phyloP scores from a whole-genome alignment of 1,284 basidiomycete genomes.

The Phellopilus nigrolimitatus region DNA sequence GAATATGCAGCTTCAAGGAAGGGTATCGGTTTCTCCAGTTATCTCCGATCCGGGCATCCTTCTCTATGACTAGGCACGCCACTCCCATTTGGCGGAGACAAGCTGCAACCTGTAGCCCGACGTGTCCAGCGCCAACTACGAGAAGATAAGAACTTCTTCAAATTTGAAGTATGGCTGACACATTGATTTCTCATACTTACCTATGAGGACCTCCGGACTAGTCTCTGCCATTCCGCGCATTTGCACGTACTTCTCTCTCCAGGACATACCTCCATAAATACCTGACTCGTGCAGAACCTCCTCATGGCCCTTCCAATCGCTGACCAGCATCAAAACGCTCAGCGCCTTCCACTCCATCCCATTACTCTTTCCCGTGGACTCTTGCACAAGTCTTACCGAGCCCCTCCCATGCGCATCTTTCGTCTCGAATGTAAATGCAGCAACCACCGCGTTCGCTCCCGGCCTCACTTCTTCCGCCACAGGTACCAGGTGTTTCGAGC shows the following conservation, averaged over 20 bases:
- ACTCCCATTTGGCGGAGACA: constrained; percentile 48
- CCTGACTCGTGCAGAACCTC: constrained; percentile 21
- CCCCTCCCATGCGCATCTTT: background rate
- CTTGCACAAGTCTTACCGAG: background rate
- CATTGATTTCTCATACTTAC: constrained; percentile 19
- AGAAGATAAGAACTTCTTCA: background rate
- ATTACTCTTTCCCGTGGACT: constrained; percentile 8
- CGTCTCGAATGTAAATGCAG: constrained; percentile 13
- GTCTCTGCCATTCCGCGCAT: constrained; percentile 23
- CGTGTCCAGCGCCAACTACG: constrained; percentile 55
- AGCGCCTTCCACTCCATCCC: constrained; percentile 27
- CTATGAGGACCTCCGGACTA: constrained; percentile 29
- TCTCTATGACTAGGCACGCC: constrained; percentile 44
- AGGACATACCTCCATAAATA: constrained; percentile 18
- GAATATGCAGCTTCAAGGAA: constrained; percentile 42
- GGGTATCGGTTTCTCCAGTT: constrained; percentile 51
- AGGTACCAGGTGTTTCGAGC: background rate
- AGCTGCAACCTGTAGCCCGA: constrained; percentile 46
- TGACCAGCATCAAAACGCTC: constrained; percentile 26
- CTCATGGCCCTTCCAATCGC: constrained; percentile 31
- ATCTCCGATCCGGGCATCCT: constrained; percentile 43
- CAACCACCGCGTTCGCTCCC: background rate
- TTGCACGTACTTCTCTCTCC: constrained; percentile 21
- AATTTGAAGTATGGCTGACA: background rate
- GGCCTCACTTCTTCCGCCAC: constrained; percentile 16